Percentiles rank a stretch among this genome's conserved stretches.
Conservation (phyloP, 148 eudicot species). For the Amaranthus hypochondriacus region DNA sequence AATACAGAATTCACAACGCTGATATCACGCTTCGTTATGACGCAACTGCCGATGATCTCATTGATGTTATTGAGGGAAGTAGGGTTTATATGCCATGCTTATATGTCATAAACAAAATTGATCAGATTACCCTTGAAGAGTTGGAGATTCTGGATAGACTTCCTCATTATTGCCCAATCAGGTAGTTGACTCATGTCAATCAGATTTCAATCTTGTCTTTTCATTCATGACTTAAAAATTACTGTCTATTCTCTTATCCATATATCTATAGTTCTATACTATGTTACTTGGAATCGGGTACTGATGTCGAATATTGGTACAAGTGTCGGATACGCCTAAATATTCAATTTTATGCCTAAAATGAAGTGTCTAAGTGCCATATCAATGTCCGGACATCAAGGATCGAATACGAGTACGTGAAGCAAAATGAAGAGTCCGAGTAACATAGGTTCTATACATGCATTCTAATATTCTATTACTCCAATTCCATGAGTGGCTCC, state of each 20-base stretch:
- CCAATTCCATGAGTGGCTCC: too few relatives aligned
- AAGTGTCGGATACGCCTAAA: too few relatives aligned
- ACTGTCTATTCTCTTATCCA: not conserved
- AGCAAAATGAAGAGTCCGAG: too few relatives aligned
- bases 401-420: too few relatives aligned
- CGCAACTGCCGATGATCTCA: conserved; percentile 98
- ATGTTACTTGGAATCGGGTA: too few relatives aligned
- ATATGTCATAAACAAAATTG: conserved; percentile 90
- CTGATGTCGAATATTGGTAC: too few relatives aligned
- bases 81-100: conserved; percentile 93
- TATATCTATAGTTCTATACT: too few relatives aligned
- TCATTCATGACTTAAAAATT: not conserved
- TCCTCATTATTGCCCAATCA: conserved; percentile 97
- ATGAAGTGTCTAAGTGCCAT: too few relatives aligned
- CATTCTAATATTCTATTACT: too few relatives aligned
- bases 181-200: conserved; percentile 36
- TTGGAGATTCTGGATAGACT: conserved; percentile 91
- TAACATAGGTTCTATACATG: too few relatives aligned
- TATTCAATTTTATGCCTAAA: too few relatives aligned
- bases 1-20: conserved; percentile 95
- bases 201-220: not conserved
- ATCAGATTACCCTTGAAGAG: conserved; percentile 94
- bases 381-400: too few relatives aligned
- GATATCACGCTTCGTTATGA: conserved; percentile 81
- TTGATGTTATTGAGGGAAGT: conserved; percentile 96